Percentiles rank a stretch among this genome's conserved stretches.
Conservation (phyloP, 2,329 filamentous ascomycete genomes). For the Gaeumannomyces sp. region DNA sequence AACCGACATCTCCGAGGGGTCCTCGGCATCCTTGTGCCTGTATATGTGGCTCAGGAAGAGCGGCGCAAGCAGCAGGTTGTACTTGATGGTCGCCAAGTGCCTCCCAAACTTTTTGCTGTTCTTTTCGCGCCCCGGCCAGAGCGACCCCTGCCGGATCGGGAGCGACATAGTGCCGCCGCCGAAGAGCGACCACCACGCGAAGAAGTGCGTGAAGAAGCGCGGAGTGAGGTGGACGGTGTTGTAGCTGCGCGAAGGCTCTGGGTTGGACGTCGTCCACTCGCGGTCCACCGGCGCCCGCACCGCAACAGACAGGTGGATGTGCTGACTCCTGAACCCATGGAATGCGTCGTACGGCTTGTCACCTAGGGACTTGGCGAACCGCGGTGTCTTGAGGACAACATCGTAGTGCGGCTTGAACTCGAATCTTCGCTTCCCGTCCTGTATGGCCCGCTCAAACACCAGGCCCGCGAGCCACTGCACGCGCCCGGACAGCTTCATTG, state of each 20-base stretch:
- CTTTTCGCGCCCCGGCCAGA: constrained; percentile 92
- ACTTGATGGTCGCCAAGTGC: constrained; percentile 97
- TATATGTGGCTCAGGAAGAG: constrained; percentile 96
- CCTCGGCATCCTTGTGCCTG: constrained; percentile 94
- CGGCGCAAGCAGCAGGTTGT: constrained; percentile 85
- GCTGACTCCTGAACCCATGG: constrained; percentile 88
- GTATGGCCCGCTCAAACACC: constrained; percentile 82
- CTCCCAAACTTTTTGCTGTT: constrained; percentile 98
- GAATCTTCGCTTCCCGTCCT: constrained; percentile 68
- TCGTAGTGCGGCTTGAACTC: constrained; percentile 90
- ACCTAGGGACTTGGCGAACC: constrained; percentile 56
- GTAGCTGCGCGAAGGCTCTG: constrained; percentile 79
- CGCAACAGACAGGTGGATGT: constrained; percentile 92
- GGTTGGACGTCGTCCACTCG: constrained; percentile 74
- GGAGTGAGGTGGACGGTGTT: constrained; percentile 94
- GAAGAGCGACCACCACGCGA: constrained; percentile 95
- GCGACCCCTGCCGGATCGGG: constrained; percentile 81
- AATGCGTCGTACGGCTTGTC: constrained; percentile 78
- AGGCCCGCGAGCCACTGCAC: constrained; percentile 89
- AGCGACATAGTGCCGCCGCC: constrained; percentile 82
- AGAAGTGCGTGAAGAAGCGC: constrained; percentile 97
- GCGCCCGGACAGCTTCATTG: constrained; percentile 95
- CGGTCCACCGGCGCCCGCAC: constrained; percentile 81
- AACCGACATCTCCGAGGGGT: constrained; percentile 61
- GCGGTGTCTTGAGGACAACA: constrained; percentile 76